Evolutionary conservation across 2,329 filamentous ascomycete genomes (phyloP).

Genomic region (Chrysosporium queenslandicum): DNA sequence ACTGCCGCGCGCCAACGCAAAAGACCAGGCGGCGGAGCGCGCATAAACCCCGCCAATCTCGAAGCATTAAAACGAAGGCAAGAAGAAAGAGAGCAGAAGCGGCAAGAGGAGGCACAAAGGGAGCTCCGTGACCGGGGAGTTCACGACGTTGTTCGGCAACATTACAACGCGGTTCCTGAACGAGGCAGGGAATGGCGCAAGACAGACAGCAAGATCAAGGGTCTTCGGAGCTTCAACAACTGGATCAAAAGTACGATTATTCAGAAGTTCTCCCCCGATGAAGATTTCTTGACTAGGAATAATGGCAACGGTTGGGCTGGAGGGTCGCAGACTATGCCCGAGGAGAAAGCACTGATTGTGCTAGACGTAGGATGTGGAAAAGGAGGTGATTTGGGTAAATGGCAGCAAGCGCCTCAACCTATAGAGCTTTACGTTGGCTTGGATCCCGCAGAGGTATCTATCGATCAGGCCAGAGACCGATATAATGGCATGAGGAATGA

Average conservation of each 20-base stretch:
- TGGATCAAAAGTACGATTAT: constrained; percentile 98
- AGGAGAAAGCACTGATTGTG: constrained; percentile 58
- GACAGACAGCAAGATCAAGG: constrained; percentile 90
- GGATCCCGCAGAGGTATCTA: constrained; percentile 84
- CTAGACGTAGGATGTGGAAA: constrained; percentile 95
- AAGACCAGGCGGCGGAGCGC: constrained; percentile 39
- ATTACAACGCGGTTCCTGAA: constrained; percentile 94
- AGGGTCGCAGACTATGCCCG: constrained; percentile 24
- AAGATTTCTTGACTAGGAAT: constrained; percentile 54
- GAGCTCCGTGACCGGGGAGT: constrained; percentile 46
- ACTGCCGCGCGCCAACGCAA: constrained; percentile 35
- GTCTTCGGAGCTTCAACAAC: constrained; percentile 89
- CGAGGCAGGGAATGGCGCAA: constrained; percentile 88
- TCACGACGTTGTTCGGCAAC: constrained; percentile 78
- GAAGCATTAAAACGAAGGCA: constrained; percentile 35
- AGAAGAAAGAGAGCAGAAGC: constrained; percentile 37
- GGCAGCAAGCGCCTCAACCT: constrained; percentile 83
- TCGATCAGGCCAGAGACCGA: constrained; percentile 78
- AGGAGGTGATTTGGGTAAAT: constrained; percentile 89
- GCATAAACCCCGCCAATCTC: constrained; percentile 31
- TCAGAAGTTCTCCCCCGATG: constrained; percentile 83
- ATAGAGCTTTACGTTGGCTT: constrained; percentile 91
- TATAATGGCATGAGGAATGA: constrained; percentile 61
- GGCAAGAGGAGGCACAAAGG: constrained; percentile 30
- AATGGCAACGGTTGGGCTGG: constrained; percentile 39